Percentiles rank a stretch among this genome's conserved stretches.
Evolutionary conservation across 768 basidiomycete species (phyloP).

Genomic region (Leucocoprinus birnbaumii): DNA sequence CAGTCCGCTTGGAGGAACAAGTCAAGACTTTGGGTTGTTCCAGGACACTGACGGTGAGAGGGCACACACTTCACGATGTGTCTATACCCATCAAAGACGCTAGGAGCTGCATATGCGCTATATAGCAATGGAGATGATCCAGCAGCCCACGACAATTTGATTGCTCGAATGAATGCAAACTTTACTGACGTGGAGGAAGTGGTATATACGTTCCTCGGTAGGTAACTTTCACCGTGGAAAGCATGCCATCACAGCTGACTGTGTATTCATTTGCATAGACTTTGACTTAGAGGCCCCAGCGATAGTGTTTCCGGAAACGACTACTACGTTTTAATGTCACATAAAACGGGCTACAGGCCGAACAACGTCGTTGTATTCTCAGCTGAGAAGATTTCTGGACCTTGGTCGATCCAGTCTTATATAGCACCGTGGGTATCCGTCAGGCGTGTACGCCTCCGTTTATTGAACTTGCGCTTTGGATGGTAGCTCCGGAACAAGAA

Average conservation of each 20-base stretch:
- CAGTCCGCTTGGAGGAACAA: constrained; percentile 4
- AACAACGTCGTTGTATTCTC: constrained; percentile 10
- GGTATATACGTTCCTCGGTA: constrained; percentile 3
- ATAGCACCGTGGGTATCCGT: constrained; percentile 3
- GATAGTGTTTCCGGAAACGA: constrained; percentile 3
- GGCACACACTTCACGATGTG: not conserved
- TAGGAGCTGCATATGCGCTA: constrained; percentile 5
- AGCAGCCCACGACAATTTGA: constrained; percentile 6
- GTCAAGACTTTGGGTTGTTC: constrained; percentile 8
- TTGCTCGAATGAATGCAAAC: constrained; percentile 1
- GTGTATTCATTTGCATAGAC: not conserved
- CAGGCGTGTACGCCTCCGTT: no score
- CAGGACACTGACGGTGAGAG: constrained; percentile 3
- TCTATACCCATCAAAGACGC: not conserved
- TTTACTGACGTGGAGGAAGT: constrained; percentile 3
- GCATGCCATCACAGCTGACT: no score
- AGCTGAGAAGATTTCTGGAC: constrained; percentile 5
- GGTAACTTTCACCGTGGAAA: not conserved
- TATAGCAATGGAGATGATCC: constrained; percentile 7
- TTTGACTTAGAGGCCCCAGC: constrained; percentile 7
- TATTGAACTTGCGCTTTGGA: no score
- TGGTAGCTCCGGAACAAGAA: constrained; percentile 1
- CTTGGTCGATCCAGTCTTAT: constrained; percentile 6
- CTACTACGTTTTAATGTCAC: constrained; percentile 7
- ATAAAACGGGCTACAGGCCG: constrained; percentile 6